Evolutionary conservation across 345 rosid genomes (phyloP).

Genomic region (Linum lewisii): DNA sequence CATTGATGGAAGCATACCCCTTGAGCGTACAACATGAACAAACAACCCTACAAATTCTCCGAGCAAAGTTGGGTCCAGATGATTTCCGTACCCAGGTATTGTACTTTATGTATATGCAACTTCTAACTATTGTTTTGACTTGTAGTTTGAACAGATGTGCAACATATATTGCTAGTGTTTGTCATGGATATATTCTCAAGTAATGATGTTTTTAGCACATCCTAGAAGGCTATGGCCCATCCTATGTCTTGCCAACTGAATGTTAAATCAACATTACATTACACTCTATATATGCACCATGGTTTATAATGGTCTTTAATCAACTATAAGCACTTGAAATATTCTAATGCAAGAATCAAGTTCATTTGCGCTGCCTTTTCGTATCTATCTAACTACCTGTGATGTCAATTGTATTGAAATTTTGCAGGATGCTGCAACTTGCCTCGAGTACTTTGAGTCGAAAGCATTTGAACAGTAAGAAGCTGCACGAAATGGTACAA

Average conservation of each 20-base stretch:
- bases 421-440: constrained; percentile 95
- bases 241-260: neutral
- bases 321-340: too few species aligned
- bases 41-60: constrained; percentile 86
- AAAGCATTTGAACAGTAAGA: constrained; percentile 98
- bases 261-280: neutral
- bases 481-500: constrained; percentile 94
- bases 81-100: constrained; percentile 96
- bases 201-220: too few species aligned
- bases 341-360: neutral
- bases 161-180: neutral
- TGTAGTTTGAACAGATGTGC: neutral
- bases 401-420: neutral
- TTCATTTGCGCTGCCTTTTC: neutral
- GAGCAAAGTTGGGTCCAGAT: constrained; percentile 93
- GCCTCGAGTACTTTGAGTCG: constrained; percentile 98
- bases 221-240: too few species aligned
- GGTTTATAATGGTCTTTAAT: too few species aligned
- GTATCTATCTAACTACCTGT: neutral
- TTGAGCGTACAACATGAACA: constrained; percentile 98
- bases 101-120: constrained; percentile 1
- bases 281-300: too few species aligned
- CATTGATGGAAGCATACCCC: constrained; percentile 97
- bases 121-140: neutral
- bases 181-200: too few species aligned